Evolutionary conservation across 2,329 filamentous ascomycete species (phyloP), one percentile per base, ranked within the genome.

Genomic region (Pyrenophora seminiperda): DNA sequence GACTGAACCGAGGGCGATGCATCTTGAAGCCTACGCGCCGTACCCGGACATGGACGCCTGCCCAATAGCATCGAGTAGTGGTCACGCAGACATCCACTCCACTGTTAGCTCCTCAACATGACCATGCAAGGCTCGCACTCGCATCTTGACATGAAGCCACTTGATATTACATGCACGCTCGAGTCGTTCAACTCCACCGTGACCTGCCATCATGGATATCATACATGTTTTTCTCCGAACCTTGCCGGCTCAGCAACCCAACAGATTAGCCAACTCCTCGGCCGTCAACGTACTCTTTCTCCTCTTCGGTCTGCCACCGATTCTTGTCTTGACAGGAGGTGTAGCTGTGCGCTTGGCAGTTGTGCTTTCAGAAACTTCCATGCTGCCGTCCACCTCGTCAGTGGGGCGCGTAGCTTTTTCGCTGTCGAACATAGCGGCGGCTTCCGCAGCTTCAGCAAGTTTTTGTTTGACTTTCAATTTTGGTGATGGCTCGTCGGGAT

Each of bases 221-320:
- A 14, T 36, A 47, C 42, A 48, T 20, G 41, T 22, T 48, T 10
- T 17, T 27, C 11, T 20, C 30, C 18, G 20, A 31, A 27, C 9
- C 9, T 27, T 27, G 1, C 22, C 20, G 34, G 18, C 24, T 54
- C 52, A 68, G 43, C 67, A 61, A 6, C 68, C 63, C 40, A 75
- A 50, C 32, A 75, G 58, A 24, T 63, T 68, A 73, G 89, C 82
- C 65, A 92, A 73, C 72, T 93, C 89, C 78, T 87, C 87, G 3
- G 87, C 85, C 62, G 83, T 91, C 24, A 93, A 75, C 15, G 89
- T 92, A 64, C 87, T 91, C 68, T 89, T 81, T 66, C 89, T 79
- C 66, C 88, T 77, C 52, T 81, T 86, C 2, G 83, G 75, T 76
- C 86, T 70, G 68, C 84, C 63, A 71, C 78, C 67, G 75, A 81